Conservation (phyloP, 2,329 filamentous ascomycete species). For the Aspergillus ochraceus region DNA sequence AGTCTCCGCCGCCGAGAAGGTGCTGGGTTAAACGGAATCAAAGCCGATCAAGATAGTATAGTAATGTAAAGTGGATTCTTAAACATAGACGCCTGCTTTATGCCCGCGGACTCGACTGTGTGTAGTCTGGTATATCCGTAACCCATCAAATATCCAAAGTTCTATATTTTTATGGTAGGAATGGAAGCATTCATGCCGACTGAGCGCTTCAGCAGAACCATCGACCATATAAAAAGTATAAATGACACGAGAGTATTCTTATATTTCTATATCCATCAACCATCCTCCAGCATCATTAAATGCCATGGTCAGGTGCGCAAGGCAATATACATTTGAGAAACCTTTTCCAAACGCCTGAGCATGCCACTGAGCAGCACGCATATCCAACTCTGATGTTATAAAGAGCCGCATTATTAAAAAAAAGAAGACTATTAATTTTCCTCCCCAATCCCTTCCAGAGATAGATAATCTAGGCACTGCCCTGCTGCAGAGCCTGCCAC, state of each 20-base stretch:
- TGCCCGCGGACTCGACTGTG: no score
- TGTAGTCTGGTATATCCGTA: background rate
- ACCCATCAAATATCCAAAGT: background rate
- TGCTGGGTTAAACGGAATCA: constrained; percentile 39
- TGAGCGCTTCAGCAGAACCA: no score
- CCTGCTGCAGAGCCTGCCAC: constrained; percentile 68
- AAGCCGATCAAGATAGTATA: background rate
- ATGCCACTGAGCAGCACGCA: constrained; percentile 12
- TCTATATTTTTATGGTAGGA: no score
- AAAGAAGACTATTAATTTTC: background rate
- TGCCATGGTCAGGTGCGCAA: constrained; percentile 3
- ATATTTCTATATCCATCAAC: constrained; percentile 8
- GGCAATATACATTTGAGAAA: constrained; percentile 16
- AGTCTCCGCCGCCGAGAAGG: constrained; percentile 53
- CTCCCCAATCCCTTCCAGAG: background rate
- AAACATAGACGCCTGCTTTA: no score
- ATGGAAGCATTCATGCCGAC: no score
- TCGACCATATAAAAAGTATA: no score
- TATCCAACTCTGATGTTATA: constrained; percentile 7
- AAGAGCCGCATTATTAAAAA: background rate
- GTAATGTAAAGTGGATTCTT: background rate
- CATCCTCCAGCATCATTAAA: constrained; percentile 7
- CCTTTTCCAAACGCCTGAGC: constrained; percentile 18
- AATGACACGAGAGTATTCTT: background rate
- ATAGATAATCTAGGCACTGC: background rate